Conservation (phyloP, 495 filamentous ascomycete genomes). For the Tuber microsphaerosporum region DNA sequence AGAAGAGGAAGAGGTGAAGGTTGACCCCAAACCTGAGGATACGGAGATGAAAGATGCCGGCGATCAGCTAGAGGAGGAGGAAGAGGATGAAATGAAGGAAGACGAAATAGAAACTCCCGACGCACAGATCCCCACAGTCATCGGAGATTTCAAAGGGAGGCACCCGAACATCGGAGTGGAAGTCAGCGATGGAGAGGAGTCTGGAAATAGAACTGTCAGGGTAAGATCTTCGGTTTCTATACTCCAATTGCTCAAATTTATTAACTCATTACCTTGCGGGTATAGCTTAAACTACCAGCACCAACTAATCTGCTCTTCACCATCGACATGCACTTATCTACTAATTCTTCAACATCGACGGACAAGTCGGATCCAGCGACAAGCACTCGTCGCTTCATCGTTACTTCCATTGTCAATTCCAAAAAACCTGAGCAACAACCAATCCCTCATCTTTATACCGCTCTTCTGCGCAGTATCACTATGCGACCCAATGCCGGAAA, state of each 20-base stretch:
- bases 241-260: conserved; percentile 5
- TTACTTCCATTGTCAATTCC: conserved; percentile 32
- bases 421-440: conserved; percentile 28
- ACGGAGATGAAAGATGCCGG: conserved; percentile 23
- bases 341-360: conserved; percentile 6
- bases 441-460: conserved; percentile 31
- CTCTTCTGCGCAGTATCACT: conserved; percentile 31
- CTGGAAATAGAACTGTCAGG: conserved; percentile 18
- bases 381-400: conserved; percentile 34
- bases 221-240: conserved; percentile 4
- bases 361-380: conserved; percentile 26
- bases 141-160: conserved; percentile 12
- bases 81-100: conserved; percentile 33
- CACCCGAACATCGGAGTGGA: conserved; percentile 5
- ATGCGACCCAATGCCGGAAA: conserved; percentile 34
- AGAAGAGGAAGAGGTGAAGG: conserved; percentile 19
- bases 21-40: conserved; percentile 18
- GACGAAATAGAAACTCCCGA: conserved; percentile 8
- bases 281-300: conserved; percentile 30
- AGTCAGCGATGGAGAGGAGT: conserved; percentile 6
- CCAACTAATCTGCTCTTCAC: conserved; percentile 35
- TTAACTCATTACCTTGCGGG: not conserved
- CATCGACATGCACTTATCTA: conserved; percentile 27
- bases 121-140: conserved; percentile 6
- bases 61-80: conserved; percentile 21